Conservation (phyloP, 306 rosid species). For the Trifolium subterraneum region DNA sequence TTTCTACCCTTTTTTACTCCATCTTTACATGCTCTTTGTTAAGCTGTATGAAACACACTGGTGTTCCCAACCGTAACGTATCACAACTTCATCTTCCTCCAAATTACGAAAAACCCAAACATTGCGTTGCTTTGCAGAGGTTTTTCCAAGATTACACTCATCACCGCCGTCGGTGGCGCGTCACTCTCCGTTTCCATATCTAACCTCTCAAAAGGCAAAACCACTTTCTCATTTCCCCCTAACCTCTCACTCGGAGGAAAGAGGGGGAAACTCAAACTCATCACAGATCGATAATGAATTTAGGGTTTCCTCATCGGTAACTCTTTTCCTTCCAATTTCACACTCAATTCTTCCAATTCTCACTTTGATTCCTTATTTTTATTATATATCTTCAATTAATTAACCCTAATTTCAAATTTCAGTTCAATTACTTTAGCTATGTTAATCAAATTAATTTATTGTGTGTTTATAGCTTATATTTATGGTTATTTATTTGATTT, state of each 20-base stretch:
- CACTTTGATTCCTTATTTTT: neutral
- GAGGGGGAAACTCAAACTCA: neutral
- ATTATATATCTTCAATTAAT: neutral
- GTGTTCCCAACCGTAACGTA: constrained; percentile 18
- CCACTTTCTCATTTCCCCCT: constrained; percentile 15
- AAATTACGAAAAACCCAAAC: constrained; percentile 8
- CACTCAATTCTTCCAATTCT: neutral
- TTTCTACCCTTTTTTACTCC: too few species aligned
- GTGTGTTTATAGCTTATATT: neutral
- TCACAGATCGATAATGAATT: constrained; percentile 51
- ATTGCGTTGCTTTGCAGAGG: neutral
- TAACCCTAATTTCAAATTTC: constrained; percentile 39
- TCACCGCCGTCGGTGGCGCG: neutral
- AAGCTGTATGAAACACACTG: neutral
- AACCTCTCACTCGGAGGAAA: constrained; percentile 23
- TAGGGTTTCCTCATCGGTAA: constrained; percentile 61
- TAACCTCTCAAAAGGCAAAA: neutral
- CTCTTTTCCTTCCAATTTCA: constrained; percentile 29
- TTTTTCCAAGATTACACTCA: neutral
- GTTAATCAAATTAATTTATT: neutral
- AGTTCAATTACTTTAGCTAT: neutral
- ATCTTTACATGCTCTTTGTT: neutral
- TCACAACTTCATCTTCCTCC: constrained; percentile 31
- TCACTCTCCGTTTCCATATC: constrained; percentile 3
- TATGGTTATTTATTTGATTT: constrained; percentile 9